Conservation (phyloP, 345 rosid species). For the Pistacia vera region DNA sequence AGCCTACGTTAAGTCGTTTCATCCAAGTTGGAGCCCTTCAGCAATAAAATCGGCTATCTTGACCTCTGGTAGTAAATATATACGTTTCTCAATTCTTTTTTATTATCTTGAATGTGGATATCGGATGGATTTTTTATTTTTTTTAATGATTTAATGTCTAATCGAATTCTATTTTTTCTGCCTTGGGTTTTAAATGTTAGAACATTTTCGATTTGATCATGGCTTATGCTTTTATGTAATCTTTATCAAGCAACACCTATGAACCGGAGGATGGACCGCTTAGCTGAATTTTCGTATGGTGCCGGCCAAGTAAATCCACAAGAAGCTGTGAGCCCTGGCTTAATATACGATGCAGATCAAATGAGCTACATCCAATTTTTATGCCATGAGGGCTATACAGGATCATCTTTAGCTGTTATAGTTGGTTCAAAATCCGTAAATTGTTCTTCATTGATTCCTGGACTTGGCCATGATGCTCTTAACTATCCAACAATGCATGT, state of each 20-base stretch:
- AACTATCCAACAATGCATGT: constrained; percentile 80
- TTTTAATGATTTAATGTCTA: no score
- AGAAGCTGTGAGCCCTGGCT: constrained; percentile 65
- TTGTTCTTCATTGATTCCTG: constrained; percentile 74
- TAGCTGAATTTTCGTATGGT: constrained; percentile 82
- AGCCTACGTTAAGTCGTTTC: constrained; percentile 91
- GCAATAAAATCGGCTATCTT: constrained; percentile 13
- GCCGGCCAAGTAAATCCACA: constrained; percentile 80
- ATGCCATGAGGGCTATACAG: constrained; percentile 71
- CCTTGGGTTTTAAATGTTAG: background rate
- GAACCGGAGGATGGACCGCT: constrained; percentile 49
- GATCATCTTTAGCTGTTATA: constrained; percentile 54
- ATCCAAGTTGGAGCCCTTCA: constrained; percentile 77
- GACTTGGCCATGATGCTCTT: constrained; percentile 69
- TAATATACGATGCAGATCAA: constrained; percentile 73
- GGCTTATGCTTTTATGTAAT: background rate
- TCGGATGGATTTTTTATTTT: no score
- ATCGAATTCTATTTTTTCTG: no score
- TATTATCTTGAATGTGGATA: background rate
- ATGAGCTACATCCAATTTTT: constrained; percentile 82
- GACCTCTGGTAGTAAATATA: background rate
- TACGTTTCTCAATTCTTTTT: background rate
- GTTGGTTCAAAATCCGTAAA: constrained; percentile 54
- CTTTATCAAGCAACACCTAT: constrained; percentile 41
- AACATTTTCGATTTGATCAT: background rate